Evolutionary conservation across 768 basidiomycete genomes (phyloP), one percentile per base, ranked within the genome.

Genomic region (Agrocybe chaxingu): DNA sequence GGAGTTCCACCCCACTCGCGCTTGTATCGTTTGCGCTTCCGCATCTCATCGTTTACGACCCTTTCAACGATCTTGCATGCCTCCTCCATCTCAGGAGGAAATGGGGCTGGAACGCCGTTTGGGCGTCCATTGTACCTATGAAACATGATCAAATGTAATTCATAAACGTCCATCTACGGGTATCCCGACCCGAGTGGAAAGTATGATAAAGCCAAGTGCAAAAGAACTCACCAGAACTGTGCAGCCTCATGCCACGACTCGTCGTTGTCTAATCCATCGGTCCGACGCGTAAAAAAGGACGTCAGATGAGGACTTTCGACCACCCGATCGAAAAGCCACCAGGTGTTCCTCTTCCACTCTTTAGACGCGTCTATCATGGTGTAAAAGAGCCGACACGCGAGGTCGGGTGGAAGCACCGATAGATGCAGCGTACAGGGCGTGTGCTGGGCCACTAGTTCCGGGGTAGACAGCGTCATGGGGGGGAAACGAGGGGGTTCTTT

Each of bases 221-320:
- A 19, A 13, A 47, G 30, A 42, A 13, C 66, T 49, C 60, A 88
- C 90, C 90, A 92, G 61, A 77, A 87, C 53, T 79, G 84, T 2
- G 89, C 89, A 11, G 85, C 81, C 57, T 88, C 80, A 48, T 83
- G 79, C 85, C 86, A 86, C 7, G 71, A 67, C 35, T 77, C 70
- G 44, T 80, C 68, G 11, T 69, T 65, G 24, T 72, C 71, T 8
- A 71, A 53, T 3, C 75, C 73, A 49, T 76, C 69, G 29, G 70
- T 73, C 55, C 71, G 74, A 43, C 89, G 69, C 4, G 79, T 81
- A 67, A 79, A 92, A 66, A 92, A 90, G 1, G 85, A 80, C 1
- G 90, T 88, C n/a, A 81, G 73, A 67, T 92, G 90, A 3, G 90
- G 89, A 57, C 87, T 89, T 66, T 92, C 88, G 1, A 92, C 91